Evolutionary conservation across 371 early-diverging fungal genomes (phyloP), one percentile per base, ranked within the genome.

Genomic region (Mortierella sp.): DNA sequence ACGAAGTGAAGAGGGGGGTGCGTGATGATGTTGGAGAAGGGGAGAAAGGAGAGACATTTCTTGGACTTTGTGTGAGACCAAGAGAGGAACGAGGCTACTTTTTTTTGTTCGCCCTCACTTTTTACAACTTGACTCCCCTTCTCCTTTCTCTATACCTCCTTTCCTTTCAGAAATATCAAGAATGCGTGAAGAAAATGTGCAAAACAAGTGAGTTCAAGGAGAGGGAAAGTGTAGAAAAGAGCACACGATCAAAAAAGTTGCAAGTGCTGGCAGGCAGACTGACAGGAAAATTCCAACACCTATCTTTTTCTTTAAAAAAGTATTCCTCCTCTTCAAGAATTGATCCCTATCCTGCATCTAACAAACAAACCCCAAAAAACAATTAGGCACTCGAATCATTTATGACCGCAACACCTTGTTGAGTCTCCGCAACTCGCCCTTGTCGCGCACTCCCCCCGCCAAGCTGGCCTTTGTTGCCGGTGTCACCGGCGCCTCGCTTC

Each of bases 351-450:
- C 10, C 64, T 61, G 5, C 21, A 61, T 19, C 8, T 8, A 37
- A 37, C 11, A 3, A n/a, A n/a, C n/a, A n/a, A n/a, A n/a, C n/a
- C n/a, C n/a, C n/a, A n/a, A 40, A 6, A 2, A 67, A 37, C 43
- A 40, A 37, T 6, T 69, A 92, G 91, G 93, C 71, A 90, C 92
- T 81, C 91, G 92, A 80, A 92, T 91, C 74, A 90, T 90, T 75
- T 94, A 94, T 78, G 94, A 94, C 86, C 93, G 93, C 69, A 85
- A 83, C 75, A 93, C 91, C 11, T 87, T 94, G 82, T 81, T 93
- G 79, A 91, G 91, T 70, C 90, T 94, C 40, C 90, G 92, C 73
- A 92, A 92, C 88, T 93, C 93, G 81, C 92, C 90, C 43, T 78
- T 94, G 80, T 89, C 93, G 6, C 91, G 91, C 78, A 89, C 92